Evolutionary conservation across 1,284 basidiomycete genomes (phyloP).

Genomic region (Tilletia walkeri): DNA sequence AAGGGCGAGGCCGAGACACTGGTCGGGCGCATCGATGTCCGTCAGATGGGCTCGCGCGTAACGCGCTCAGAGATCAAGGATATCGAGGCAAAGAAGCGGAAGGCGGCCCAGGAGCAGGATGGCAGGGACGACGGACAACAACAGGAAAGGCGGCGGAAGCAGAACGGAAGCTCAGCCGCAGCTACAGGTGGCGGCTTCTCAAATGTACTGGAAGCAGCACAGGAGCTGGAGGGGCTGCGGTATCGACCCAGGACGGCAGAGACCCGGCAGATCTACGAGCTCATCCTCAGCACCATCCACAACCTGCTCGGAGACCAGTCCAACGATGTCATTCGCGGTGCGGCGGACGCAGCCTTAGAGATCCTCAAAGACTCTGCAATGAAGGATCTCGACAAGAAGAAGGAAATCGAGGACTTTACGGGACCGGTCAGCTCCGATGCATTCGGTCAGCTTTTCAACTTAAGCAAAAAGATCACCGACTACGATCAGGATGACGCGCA

Average conservation of each 20-base stretch:
- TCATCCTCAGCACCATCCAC: slow-evolving; percentile 75
- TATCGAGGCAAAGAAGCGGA: slow-evolving; percentile 83
- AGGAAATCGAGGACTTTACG: slow-evolving; percentile 81
- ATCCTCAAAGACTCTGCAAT: slow-evolving; percentile 82
- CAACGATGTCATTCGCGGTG: slow-evolving; percentile 89
- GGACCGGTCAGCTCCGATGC: slow-evolving; percentile 69
- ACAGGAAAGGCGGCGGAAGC: slow-evolving; percentile 23
- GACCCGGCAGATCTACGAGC: slow-evolving; percentile 89
- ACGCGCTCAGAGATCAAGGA: slow-evolving; percentile 81
- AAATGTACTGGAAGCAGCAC: slow-evolving; percentile 66
- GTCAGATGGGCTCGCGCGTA: slow-evolving; percentile 90
- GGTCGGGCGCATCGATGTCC: slow-evolving; percentile 82
- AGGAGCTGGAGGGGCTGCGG: slow-evolving; percentile 76
- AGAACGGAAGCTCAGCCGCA: slow-evolving; percentile 42
- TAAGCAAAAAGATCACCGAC: slow-evolving; percentile 95
- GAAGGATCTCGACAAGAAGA: slow-evolving; percentile 98
- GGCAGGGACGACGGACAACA: background rate
- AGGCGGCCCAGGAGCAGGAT: slow-evolving; percentile 31
- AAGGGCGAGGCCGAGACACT: slow-evolving; percentile 93
- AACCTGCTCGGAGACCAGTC: slow-evolving; percentile 81
- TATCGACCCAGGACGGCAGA: slow-evolving; percentile 91
- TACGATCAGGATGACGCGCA: slow-evolving; percentile 70
- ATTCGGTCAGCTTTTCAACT: slow-evolving; percentile 80
- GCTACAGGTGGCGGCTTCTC: slow-evolving; percentile 70
- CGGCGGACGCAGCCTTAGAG: slow-evolving; percentile 86